phyloP scores from a whole-genome alignment of 169 alveolate species.

The Plasmodium inui region DNA sequence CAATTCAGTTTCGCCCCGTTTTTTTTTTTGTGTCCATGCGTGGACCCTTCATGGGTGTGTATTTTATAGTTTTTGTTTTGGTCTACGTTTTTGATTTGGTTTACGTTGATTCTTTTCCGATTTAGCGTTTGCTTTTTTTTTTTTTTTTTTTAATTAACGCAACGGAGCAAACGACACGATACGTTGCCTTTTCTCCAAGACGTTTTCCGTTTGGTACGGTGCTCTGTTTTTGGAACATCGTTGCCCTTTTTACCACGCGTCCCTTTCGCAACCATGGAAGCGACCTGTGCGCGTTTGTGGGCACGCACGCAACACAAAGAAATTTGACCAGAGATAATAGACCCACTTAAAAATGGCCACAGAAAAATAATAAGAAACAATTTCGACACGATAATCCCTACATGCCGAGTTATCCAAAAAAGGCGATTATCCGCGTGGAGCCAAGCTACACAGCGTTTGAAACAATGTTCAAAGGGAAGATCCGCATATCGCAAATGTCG shows the following conservation, averaged over 20 bases:
- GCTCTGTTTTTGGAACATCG: background rate
- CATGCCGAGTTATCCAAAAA: background rate
- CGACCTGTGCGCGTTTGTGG: background rate
- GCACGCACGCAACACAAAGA: background rate
- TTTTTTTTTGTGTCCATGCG: background rate
- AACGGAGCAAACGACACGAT: background rate
- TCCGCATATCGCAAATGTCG: background rate
- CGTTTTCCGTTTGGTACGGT: no score
- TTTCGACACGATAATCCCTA: background rate
- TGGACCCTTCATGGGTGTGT: background rate
- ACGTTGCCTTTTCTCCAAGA: background rate
- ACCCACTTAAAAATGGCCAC: background rate
- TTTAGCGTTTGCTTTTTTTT: background rate
- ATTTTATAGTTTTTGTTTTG: background rate
- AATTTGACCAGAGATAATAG: background rate
- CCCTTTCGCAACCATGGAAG: background rate
- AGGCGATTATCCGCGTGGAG: background rate
- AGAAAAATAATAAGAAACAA: background rate
- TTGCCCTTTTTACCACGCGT: background rate
- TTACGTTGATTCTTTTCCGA: background rate
- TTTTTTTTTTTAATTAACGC: background rate
- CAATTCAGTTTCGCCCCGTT: background rate
- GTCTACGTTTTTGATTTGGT: background rate
- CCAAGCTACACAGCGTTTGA: background rate
- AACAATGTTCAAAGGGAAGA: background rate